Conservation (phyloP, 306 rosid genomes). For the Arachis stenosperma region DNA sequence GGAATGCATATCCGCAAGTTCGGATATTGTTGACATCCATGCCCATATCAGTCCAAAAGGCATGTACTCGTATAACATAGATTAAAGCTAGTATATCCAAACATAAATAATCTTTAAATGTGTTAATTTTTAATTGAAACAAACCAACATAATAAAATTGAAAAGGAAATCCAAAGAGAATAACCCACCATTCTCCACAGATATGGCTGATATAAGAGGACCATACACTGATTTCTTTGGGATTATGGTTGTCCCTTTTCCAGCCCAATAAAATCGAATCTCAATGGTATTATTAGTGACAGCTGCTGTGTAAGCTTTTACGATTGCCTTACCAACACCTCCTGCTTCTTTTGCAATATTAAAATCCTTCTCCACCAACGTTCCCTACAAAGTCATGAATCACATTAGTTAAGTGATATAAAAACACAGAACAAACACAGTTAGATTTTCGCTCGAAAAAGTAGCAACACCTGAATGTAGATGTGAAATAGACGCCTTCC, state of each 20-base stretch:
- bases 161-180: too few relatives aligned
- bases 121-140: too few relatives aligned
- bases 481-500: slow-evolving; percentile 63
- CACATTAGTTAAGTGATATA: too few relatives aligned
- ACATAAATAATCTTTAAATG: too few relatives aligned
- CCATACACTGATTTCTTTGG: slow-evolving; percentile 58
- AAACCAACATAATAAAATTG: too few relatives aligned
- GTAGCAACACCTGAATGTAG: slow-evolving; percentile 52
- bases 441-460: too few relatives aligned
- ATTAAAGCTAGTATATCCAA: too few relatives aligned
- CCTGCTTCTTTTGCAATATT: slow-evolving; percentile 59
- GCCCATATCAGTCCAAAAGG: too few relatives aligned
- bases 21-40: too few relatives aligned
- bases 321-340: slow-evolving; percentile 39
- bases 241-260: slow-evolving; percentile 61
- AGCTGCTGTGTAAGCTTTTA: neutral
- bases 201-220: slow-evolving; percentile 79
- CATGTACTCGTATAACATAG: too few relatives aligned
- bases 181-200: slow-evolving; percentile 50
- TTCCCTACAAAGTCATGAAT: slow-evolving; percentile 42
- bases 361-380: slow-evolving; percentile 45
- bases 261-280: slow-evolving; percentile 68
- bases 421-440: too few relatives aligned
- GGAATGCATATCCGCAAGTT: too few relatives aligned
- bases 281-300: slow-evolving; percentile 51